Base-by-base conservation (phyloP, 2,329 filamentous ascomycete genomes). In the Curvularia hawaiiensis region DNA sequence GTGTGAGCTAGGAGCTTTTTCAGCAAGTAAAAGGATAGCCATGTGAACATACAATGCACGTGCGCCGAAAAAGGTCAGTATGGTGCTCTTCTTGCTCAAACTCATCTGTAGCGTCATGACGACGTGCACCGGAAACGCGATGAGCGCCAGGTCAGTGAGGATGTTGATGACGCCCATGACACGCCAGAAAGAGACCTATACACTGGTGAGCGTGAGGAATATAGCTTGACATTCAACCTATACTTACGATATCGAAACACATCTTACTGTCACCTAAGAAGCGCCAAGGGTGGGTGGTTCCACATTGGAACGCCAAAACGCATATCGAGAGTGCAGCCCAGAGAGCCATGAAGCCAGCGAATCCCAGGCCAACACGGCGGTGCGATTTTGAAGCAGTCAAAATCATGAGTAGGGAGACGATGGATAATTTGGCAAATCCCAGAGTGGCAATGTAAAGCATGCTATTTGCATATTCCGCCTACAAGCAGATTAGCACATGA, bases 391-490 rank as follows among this genome's bases (percentile, higher is more conserved):
- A 72, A 16, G 69, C 70, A 2, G 71, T 74, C 18, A 75, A 60
- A 8, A 72, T 72, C 67, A 70, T 74, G 8, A 75, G 64, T 16
- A 75, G 56, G 16, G 72, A 74, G 44, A 73, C 74, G 46, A 75
- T 73, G 4, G 73, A 75, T 12, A 75, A 62, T 53, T 75, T 75
- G 3, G 73, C 72, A 12, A 74, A 66, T 9, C 67, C 65, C 35
- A 75, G 58, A 11, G 73, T 75, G 9, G 72, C 66, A 35, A 75
- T 70, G 44, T 72, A 75, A 12, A 75, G 63, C 28, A 74, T 56
- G 41, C 72, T 73, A 52, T 70, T 75, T 41, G 67, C 71, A 68
- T 75, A 75, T 61, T 73, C 73, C 46, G 65, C 64, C 73, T 75
- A 38, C 5, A 58, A 52, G 14, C 28, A 1, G 9, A 35, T 56